Percentiles rank a stretch among this genome's conserved stretches.
These are phyloP conservation scores for Verticillium zaregamsianum DNA, from an alignment of 2,329 filamentous ascomycete species.

Conservation along the genomic window DNA sequence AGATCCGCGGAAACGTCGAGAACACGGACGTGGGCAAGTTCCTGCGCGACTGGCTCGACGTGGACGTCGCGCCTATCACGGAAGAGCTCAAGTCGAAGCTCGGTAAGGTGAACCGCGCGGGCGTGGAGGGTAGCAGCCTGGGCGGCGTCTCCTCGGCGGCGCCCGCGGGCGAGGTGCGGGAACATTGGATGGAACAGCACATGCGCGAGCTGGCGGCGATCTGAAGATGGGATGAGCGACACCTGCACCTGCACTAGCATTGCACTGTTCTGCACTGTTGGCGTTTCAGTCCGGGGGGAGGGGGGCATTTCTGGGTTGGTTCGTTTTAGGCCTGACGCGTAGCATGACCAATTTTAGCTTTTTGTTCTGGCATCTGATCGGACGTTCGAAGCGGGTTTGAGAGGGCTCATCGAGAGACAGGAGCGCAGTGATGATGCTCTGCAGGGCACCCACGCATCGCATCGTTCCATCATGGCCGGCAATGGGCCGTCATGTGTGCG, in stretches of 20 bases:
- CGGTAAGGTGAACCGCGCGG: conserved; percentile 14
- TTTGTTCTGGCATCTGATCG: not conserved
- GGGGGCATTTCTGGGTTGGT: not conserved
- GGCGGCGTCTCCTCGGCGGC: not conserved
- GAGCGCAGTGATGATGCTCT: not conserved
- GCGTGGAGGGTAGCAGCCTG: not conserved
- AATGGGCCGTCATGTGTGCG: not conserved
- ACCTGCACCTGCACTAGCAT: not conserved
- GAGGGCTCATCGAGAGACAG: not conserved
- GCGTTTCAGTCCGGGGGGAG: not conserved
- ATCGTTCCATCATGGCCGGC: not conserved
- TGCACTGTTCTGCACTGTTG: not conserved
- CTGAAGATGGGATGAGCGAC: not conserved
- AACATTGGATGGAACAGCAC: not conserved
- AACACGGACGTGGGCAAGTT: conserved; percentile 91
- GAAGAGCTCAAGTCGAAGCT: conserved; percentile 63
- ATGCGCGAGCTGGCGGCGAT: not conserved
- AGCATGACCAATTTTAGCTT: not conserved
- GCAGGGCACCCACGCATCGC: not conserved
- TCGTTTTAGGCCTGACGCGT: not conserved
- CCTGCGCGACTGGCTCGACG: conserved; percentile 69
- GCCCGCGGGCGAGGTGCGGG: not conserved
- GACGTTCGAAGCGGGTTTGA: not conserved
- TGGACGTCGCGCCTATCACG: conserved; percentile 77
- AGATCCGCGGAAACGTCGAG: conserved; percentile 81